Percentiles rank a stretch among this genome's conserved stretches.
Conservation (phyloP, 139 green algal species). For the Edaphochlamys debaryana region DNA sequence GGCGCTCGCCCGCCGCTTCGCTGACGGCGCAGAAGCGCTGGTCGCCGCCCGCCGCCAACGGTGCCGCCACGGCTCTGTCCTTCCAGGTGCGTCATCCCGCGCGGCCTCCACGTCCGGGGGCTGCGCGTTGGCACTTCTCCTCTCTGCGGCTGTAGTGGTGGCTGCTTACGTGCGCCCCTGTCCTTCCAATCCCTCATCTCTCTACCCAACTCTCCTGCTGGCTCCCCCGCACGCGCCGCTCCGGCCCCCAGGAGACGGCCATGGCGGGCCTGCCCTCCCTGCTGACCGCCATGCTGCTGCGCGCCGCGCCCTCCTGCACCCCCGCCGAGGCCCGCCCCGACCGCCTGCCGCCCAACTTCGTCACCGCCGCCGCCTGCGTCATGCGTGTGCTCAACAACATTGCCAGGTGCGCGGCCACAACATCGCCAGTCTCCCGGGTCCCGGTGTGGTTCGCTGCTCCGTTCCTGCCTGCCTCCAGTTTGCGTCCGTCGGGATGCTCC, state of each 20-base stretch:
- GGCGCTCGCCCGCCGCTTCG: background rate
- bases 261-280: slow-evolving; percentile 72
- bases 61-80: slow-evolving; percentile 51
- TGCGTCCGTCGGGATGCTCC: no score
- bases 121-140: no score
- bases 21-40: slow-evolving; percentile 44
- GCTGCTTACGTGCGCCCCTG: no score
- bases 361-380: slow-evolving; percentile 51
- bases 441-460: no score
- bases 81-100: slow-evolving; percentile 65
- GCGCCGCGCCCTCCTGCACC: slow-evolving; percentile 60
- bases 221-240: no score
- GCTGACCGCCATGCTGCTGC: slow-evolving; percentile 73
- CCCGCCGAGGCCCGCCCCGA: slow-evolving; percentile 52
- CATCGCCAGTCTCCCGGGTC: no score
- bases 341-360: slow-evolving; percentile 69
- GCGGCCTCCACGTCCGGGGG: no score
- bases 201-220: no score
- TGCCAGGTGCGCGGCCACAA: slow-evolving; percentile 32
- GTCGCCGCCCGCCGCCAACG: slow-evolving; percentile 40
- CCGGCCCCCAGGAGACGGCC: slow-evolving; percentile 48
- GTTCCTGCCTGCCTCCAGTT: no score
- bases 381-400: slow-evolving; percentile 65
- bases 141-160: no score
- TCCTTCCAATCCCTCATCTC: no score